These are phyloP conservation scores for Boletus vinaceobasis DNA, from an alignment of 768 basidiomycete species.

Conservation along the genomic window DNA sequence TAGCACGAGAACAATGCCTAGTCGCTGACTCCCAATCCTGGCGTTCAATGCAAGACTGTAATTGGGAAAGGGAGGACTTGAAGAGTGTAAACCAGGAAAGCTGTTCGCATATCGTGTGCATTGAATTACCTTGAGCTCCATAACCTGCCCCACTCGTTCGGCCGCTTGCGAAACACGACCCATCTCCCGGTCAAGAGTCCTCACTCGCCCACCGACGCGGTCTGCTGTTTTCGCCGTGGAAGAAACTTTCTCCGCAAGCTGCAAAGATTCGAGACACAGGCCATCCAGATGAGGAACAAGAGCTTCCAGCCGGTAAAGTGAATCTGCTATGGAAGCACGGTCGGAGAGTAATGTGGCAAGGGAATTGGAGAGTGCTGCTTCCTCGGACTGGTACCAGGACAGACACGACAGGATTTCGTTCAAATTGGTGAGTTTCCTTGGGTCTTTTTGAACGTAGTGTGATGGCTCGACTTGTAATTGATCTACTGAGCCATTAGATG, in stretches of 20 bases:
- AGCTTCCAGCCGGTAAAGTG: constrained; percentile 58
- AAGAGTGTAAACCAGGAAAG: constrained; percentile 17
- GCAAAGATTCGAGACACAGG: constrained; percentile 53
- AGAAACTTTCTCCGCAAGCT: constrained; percentile 57
- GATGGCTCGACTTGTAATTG: constrained; percentile 7
- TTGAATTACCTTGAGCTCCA: constrained; percentile 81
- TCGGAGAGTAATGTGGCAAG: constrained; percentile 69
- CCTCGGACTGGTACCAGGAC: constrained; percentile 71
- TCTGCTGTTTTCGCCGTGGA: constrained; percentile 78
- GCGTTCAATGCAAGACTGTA: constrained; percentile 61
- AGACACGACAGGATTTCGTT: constrained; percentile 73
- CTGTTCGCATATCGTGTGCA: constrained; percentile 22
- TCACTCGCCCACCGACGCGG: constrained; percentile 88
- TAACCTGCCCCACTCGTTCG: constrained; percentile 90
- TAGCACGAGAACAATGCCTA: constrained; percentile 85
- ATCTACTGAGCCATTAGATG: constrained; percentile 7
- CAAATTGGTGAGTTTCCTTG: constrained; percentile 51
- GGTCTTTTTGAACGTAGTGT: constrained; percentile 17
- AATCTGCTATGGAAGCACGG: constrained; percentile 58
- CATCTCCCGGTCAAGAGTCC: constrained; percentile 91
- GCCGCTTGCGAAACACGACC: constrained; percentile 80
- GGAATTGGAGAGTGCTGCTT: constrained; percentile 69
- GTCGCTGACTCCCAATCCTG: constrained; percentile 97
- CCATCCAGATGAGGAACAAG: constrained; percentile 62
- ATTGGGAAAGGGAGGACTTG: constrained; percentile 61